phyloP scores from a whole-genome alignment of 2,329 filamentous ascomycete genomes.

The Fragosphaeria purpurea region DNA sequence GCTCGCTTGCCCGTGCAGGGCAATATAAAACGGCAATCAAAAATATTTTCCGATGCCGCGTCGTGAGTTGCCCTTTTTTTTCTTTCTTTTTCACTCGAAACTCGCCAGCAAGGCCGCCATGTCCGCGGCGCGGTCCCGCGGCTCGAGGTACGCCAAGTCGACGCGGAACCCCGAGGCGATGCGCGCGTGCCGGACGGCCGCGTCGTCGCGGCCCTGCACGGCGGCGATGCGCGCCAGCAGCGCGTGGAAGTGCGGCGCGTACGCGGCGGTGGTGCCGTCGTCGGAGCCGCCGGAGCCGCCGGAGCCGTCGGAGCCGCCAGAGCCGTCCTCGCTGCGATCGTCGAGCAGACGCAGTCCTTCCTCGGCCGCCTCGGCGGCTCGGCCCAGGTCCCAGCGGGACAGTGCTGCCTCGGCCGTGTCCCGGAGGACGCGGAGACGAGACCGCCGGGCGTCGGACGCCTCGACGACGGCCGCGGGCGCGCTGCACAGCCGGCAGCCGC shows the following conservation, averaged over 20 bases:
- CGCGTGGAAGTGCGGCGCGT: not conserved
- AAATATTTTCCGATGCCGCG: too few species aligned
- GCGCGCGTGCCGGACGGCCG: not conserved
- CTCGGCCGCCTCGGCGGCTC: not conserved
- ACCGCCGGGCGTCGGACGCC: not conserved
- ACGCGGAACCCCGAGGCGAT: not conserved
- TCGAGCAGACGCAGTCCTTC: not conserved
- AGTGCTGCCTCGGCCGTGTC: not conserved
- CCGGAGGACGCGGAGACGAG: not conserved
- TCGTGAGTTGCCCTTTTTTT: too few species aligned
- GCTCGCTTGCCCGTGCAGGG: too few species aligned
- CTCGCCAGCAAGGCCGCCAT: not conserved
- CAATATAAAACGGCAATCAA: too few species aligned
- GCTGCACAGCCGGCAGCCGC: slow-evolving; percentile 16
- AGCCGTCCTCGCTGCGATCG: not conserved
- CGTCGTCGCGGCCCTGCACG: not conserved
- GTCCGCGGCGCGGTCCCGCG: not conserved
- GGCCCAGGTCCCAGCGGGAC: not conserved
- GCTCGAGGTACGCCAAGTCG: not conserved
- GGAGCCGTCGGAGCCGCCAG: too few species aligned
- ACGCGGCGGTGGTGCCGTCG: not conserved
- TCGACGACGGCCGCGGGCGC: not conserved
- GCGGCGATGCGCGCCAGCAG: slow-evolving; percentile 1
- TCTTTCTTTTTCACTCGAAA: not conserved
- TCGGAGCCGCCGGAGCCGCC: not conserved